Percentiles rank a stretch among this genome's conserved stretches.
Conservation (phyloP, 2,329 filamentous ascomycete species). For the Zymoseptoria crescenta region DNA sequence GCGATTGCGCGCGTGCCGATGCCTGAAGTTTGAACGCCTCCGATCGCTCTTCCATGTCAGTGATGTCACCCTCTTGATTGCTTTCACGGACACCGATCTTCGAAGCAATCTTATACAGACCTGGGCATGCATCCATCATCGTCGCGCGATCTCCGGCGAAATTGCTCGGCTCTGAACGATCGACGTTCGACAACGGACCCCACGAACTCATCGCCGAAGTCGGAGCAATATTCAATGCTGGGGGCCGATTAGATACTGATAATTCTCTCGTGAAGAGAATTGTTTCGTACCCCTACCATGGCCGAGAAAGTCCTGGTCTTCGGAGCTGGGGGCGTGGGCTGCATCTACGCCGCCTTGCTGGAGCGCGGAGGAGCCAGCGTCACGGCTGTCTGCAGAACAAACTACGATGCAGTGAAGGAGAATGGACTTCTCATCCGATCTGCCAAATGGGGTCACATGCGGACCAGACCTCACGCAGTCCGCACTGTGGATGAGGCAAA, state of each 20-base stretch:
- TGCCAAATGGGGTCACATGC: conserved; percentile 32
- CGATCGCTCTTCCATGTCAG: no score
- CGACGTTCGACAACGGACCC: not conserved
- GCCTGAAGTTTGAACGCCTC: no score
- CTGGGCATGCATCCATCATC: not conserved
- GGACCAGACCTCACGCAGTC: conserved; percentile 29
- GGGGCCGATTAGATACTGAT: not conserved
- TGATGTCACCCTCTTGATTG: no score
- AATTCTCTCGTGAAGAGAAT: not conserved
- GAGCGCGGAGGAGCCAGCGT: conserved; percentile 30
- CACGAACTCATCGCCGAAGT: not conserved
- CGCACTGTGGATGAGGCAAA: conserved; percentile 30
- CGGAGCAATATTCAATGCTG: not conserved
- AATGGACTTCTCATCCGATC: conserved; percentile 37
- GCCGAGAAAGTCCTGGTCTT: conserved; percentile 29
- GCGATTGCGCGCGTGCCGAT: no score
- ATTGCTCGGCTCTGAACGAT: not conserved
- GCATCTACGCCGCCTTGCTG: conserved; percentile 36
- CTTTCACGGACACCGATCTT: no score
- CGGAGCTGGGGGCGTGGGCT: conserved; percentile 36
- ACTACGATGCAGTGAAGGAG: conserved; percentile 34
- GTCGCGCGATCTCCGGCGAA: not conserved
- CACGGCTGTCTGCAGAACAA: conserved; percentile 38
- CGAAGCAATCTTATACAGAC: no score
- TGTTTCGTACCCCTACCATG: not conserved